phyloP scores from a whole-genome alignment of 2,329 filamentous ascomycete species.

The Colletotrichum lentis region DNA sequence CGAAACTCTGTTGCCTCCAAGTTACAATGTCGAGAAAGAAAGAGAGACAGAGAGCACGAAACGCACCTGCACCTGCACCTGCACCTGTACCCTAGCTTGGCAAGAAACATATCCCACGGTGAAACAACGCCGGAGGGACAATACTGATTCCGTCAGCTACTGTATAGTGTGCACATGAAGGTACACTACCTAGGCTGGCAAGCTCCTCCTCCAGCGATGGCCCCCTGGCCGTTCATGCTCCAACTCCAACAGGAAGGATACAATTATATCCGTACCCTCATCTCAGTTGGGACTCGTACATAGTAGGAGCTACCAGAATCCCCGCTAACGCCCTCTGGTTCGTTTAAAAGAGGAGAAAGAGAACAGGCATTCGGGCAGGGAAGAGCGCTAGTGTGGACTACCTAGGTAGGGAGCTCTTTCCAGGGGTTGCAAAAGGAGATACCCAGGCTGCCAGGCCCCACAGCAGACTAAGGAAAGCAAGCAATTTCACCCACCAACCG shows the following conservation, averaged over 20 bases:
- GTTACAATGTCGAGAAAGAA: no score
- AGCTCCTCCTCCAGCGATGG: background rate
- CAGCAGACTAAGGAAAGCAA: background rate
- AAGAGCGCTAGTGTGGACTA: conserved; percentile 31
- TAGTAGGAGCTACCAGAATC: conserved; percentile 10
- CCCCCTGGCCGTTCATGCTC: conserved; percentile 2
- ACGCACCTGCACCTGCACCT: background rate
- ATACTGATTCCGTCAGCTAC: no score
- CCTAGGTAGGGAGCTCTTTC: background rate
- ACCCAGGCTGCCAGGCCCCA: background rate
- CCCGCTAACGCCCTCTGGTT: conserved; percentile 27
- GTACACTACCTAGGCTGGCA: background rate
- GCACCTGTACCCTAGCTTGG: background rate
- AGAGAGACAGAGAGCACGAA: background rate
- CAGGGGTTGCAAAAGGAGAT: background rate
- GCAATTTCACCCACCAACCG: conserved; percentile 20
- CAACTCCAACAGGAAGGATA: conserved; percentile 28
- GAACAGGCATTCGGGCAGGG: conserved; percentile 11
- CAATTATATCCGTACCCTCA: conserved; percentile 11
- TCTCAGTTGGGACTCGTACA: conserved; percentile 17
- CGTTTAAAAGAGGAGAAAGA: conserved; percentile 1
- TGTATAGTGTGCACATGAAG: no score
- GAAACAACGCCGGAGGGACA: conserved; percentile 11
- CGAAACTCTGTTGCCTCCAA: background rate
- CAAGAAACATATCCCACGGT: conserved; percentile 29